Evolutionary conservation across 129 eudicot genomes (phyloP), one percentile per base, ranked within the genome.

Genomic region (Apium graveolens): DNA sequence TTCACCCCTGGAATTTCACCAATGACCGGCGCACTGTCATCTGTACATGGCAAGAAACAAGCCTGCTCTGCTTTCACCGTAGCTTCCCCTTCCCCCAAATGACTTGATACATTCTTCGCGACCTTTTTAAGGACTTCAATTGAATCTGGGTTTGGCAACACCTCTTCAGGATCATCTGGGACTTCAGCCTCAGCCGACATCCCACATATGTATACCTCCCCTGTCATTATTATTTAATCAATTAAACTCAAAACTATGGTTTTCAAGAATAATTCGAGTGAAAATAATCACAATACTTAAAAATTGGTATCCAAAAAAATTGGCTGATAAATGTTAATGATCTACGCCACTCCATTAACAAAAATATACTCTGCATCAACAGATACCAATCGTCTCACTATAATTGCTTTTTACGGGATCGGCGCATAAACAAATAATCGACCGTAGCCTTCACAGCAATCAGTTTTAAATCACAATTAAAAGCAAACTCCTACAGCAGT

Each of bases 201-300:
- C 70, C 98, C 97, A 48, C 98, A 95, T 80, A 95, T 69, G 83
- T 95, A 95, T 77, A 95, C 97, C 87, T 91, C 98, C 82, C 98
- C 97, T 93, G 81, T 45, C 63, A 35, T 72, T 38, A 42, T 11
- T 26, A 39, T 14, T 31, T 4, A 66, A 6, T 31, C 21, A 66
- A 31, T 60, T 24, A 29, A 16, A 66, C 37, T 32, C 72, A 29
- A 65, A 65, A 27, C 20, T 65, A 57, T 0, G 12, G 32, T 26
- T 26, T 60, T 9, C 16, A 26, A n/a, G 16, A 60, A 60, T 9
- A 3, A n/a, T 55, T 29, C 26, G 17, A 60, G 16, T 0, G 16
- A 26, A 26, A 57, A n/a, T n/a, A 57, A n/a, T 57, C 31, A 57
- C 11, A 57, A 13, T 57, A n/a, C 65, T 24, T 1, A n/a, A 51